Base-by-base conservation (phyloP, 2,329 filamentous ascomycete genomes). In the Penicillium decumbens region DNA sequence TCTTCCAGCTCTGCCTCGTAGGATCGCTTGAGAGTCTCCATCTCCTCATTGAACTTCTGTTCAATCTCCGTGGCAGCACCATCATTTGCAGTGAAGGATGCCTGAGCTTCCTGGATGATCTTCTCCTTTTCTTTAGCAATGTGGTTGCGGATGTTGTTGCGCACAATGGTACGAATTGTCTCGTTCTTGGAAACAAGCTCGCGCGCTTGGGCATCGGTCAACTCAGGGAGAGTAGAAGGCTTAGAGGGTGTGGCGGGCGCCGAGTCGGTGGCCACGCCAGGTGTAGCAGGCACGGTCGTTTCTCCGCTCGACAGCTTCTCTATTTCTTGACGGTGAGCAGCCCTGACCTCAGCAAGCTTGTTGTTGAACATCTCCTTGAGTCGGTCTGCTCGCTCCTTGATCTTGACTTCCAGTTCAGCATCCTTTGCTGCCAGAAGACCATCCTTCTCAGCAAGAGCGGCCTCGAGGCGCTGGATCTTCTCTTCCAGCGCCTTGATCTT, bases 321-420 rank as follows among this genome's bases (percentile, higher is more conserved):
- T 6, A 80, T 56, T 53, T 77, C 76, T 45, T 75, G 70, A 41
- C 76, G 72, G 45, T 81, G 74, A 47, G 74, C 66, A 28, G 75
- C 72, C 53, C 72, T 76, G 9, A 76, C 70, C 43, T 84, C 80
- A 7, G 66, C 70, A 13, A 95, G 76, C 64, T 87, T 89, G 64
- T 81, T 83, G 60, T 87, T 87, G 51, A 88, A 76, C 9, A 79
- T 82, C 27, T 81, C 79, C 62, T 91, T 87, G 13, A 86, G 74
- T 52, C 84, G 80, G 46, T 80, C 77, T 1, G 75, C 66, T 9
- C 70, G 66, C 49, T 75, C 70, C 42, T 79, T 73, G 49, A 76
- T 62, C 45, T 75, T 71, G 24, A 74, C 67, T 45, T 81, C 77
- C 28, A 77, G 67, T 43, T 79, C 73, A 7, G 70, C 63, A 48